Percentiles rank a stretch among this genome's conserved stretches.
Conservation (phyloP, 345 rosid genomes). For the Eucalyptus melliodora region DNA sequence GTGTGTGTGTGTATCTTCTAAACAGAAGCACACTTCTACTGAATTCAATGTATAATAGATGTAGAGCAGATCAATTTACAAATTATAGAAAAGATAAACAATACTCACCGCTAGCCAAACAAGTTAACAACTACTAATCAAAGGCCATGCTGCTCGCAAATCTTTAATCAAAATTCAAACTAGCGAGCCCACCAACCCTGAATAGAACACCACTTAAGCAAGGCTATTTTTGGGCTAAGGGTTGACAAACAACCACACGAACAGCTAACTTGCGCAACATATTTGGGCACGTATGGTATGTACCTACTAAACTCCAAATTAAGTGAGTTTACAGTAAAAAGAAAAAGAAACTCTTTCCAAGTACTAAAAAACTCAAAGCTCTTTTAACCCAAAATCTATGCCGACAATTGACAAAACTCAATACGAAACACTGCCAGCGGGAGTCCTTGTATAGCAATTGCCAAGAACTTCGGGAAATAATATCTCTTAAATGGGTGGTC, state of each 20-base stretch:
- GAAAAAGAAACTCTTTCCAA: too few relatives aligned
- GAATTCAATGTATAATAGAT: not conserved
- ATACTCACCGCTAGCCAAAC: not conserved
- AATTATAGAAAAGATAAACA: not conserved
- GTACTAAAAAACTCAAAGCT: too few relatives aligned
- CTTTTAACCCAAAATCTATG: not conserved
- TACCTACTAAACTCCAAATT: too few relatives aligned
- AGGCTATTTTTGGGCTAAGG: not conserved
- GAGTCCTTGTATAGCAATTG: not conserved
- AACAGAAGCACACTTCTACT: not conserved
- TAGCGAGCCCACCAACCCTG: not conserved
- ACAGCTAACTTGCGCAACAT: too few relatives aligned
- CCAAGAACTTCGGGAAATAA: not conserved
- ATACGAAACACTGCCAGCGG: rapidly evolving
- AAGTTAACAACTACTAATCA: too few relatives aligned
- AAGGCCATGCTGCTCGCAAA: not conserved
- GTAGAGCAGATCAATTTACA: not conserved
- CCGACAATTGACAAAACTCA: not conserved
- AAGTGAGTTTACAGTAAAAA: too few relatives aligned
- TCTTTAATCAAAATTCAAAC: not conserved
- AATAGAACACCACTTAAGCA: not conserved
- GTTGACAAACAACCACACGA: not conserved
- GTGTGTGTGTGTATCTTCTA: not conserved
- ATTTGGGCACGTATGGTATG: too few relatives aligned
- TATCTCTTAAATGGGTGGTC: not conserved